phyloP scores from a whole-genome alignment of 2,329 filamentous ascomycete genomes.

The Nothopassalora personata region DNA sequence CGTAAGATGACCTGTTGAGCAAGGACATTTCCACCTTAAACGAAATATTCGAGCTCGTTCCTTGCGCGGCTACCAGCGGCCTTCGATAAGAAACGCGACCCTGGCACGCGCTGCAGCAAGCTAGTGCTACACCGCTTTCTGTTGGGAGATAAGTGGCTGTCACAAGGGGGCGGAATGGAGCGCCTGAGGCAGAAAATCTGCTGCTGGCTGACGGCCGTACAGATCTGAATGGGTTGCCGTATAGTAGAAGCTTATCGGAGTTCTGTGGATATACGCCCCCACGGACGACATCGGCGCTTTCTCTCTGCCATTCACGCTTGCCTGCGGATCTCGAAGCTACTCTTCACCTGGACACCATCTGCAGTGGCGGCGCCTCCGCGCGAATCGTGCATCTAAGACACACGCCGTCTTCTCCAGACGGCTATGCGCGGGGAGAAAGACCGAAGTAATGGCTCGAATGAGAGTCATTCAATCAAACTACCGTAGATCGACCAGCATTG shows the following conservation, averaged over 20 bases:
- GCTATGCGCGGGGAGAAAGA: background rate
- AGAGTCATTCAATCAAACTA: conserved; percentile 34
- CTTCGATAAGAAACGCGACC: background rate
- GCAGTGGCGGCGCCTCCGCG: background rate
- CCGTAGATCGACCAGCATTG: conserved; percentile 76
- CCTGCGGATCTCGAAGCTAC: background rate
- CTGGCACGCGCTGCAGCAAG: background rate
- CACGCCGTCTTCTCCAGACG: background rate
- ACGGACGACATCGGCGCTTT: background rate
- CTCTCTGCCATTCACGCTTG: background rate
- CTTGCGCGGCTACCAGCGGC: conserved; percentile 6
- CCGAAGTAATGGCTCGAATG: background rate
- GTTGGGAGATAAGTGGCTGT: background rate
- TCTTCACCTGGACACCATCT: background rate
- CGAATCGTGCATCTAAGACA: background rate
- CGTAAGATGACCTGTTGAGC: background rate
- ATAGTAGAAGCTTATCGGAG: background rate
- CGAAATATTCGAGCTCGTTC: background rate
- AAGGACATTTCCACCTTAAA: background rate
- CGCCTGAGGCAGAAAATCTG: background rate
- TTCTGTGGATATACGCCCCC: background rate
- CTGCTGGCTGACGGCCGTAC: background rate
- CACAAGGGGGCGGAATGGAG: background rate
- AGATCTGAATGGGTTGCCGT: background rate
- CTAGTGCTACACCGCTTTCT: background rate